phyloP scores from a whole-genome alignment of 2,329 filamentous ascomycete genomes.

The Verticillium albo-atrum region DNA sequence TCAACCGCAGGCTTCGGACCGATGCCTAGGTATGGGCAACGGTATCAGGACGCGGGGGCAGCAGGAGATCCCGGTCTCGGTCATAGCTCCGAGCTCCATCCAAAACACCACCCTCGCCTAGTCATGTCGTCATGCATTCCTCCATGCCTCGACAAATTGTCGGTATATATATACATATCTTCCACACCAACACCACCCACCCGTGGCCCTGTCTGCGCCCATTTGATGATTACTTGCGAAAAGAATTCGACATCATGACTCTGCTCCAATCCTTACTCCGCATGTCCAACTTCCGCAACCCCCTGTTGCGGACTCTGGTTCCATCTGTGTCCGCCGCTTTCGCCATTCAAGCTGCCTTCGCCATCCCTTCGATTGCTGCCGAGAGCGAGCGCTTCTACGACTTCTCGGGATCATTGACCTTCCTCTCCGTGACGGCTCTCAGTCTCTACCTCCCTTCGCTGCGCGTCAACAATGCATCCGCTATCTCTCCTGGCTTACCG shows the following conservation, averaged over 20 bases:
- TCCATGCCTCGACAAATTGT: too few relatives aligned
- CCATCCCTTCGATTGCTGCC: slow-evolving; percentile 54
- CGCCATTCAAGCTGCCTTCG: slow-evolving; percentile 57
- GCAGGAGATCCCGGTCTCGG: background rate
- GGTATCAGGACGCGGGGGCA: background rate
- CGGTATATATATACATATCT: too few relatives aligned
- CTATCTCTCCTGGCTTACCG: slow-evolving; percentile 36
- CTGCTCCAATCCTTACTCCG: slow-evolving; percentile 45
- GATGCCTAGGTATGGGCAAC: too few relatives aligned
- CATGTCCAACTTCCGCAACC: slow-evolving; percentile 56
- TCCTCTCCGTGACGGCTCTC: slow-evolving; percentile 58
- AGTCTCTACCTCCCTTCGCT: slow-evolving; percentile 58
- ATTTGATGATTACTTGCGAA: background rate
- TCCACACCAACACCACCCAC: too few relatives aligned
- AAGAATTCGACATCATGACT: slow-evolving; percentile 20
- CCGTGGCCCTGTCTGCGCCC: too few relatives aligned
- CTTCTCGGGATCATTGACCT: slow-evolving; percentile 61
- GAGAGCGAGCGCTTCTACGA: slow-evolving; percentile 67
- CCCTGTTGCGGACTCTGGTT: slow-evolving; percentile 58
- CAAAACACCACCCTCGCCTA: background rate
- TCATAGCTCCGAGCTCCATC: background rate
- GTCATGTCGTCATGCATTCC: slow-evolving; percentile 2
- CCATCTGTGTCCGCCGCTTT: slow-evolving; percentile 60
- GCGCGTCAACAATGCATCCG: slow-evolving; percentile 46
- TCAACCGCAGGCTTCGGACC: too few relatives aligned